Evolutionary conservation across 129 eudicot genomes (phyloP).

Genomic region (Flaveria robusta): DNA sequence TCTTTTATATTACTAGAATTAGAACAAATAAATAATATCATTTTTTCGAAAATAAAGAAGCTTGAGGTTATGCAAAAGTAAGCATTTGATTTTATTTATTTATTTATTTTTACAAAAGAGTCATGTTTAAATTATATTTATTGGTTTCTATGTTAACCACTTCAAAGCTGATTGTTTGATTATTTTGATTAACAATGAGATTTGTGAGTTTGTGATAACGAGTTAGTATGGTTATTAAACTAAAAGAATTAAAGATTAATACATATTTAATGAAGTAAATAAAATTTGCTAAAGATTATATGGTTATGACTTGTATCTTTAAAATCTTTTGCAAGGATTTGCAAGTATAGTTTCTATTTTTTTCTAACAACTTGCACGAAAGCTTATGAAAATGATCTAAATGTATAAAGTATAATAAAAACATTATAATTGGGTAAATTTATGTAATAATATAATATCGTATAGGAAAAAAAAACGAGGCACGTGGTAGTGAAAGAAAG

Average conservation of each 20-base stretch:
- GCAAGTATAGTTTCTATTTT: background rate
- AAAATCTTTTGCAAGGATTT: conserved; percentile 20
- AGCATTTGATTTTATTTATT: too few relatives aligned
- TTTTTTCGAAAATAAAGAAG: too few relatives aligned
- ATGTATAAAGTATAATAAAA: background rate
- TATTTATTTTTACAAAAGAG: too few relatives aligned
- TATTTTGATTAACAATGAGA: too few relatives aligned
- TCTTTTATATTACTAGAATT: too few relatives aligned
- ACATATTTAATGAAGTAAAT: background rate
- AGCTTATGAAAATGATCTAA: background rate
- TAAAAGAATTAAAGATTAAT: background rate
- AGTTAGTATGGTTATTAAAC: too few relatives aligned
- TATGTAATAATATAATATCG: background rate
- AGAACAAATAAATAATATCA: too few relatives aligned
- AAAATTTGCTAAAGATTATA: background rate
- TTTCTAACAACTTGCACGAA: background rate
- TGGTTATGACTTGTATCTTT: conserved; percentile 1
- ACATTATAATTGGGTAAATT: background rate
- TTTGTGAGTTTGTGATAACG: too few relatives aligned
- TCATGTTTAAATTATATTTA: too few relatives aligned
- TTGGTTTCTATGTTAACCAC: too few relatives aligned
- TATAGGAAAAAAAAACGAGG: background rate
- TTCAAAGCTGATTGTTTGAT: too few relatives aligned
- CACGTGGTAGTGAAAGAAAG: conserved; percentile 8
- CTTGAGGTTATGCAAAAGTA: too few relatives aligned